These are phyloP conservation scores for Tylopilus sp. DNA, from an alignment of 1,284 basidiomycete species.

Conservation along the genomic window DNA sequence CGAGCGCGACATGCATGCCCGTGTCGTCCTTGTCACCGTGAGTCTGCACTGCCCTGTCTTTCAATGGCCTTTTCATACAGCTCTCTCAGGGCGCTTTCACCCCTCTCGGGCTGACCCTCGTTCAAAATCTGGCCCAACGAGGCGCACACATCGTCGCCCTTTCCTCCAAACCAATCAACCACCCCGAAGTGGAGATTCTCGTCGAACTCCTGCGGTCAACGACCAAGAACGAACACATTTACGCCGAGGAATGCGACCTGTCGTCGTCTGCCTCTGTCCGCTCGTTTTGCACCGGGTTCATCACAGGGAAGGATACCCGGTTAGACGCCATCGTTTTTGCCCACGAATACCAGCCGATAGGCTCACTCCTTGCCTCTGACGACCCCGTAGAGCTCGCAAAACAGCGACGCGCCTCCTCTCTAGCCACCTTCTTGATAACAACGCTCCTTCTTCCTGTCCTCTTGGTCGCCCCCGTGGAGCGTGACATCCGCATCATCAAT, in stretches of 20 bases:
- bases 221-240: conserved; percentile 80
- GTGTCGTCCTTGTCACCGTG: conserved; percentile 77
- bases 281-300: conserved; percentile 73
- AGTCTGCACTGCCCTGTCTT: conserved; percentile 26
- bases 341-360: conserved; percentile 78
- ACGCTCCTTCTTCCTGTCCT: conserved; percentile 84
- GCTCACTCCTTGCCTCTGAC: conserved; percentile 52
- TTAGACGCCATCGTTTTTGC: conserved; percentile 78
- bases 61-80: conserved; percentile 10
- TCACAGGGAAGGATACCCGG: conserved; percentile 71
- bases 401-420: conserved; percentile 58
- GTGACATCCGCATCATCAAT: conserved; percentile 86
- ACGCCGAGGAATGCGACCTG: conserved; percentile 79
- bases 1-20: conserved; percentile 78
- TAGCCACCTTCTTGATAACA: conserved; percentile 82
- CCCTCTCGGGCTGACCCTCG: conserved; percentile 72
- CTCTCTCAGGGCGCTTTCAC: conserved; percentile 74
- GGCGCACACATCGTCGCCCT: conserved; percentile 83
- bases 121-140: conserved; percentile 72
- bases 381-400: conserved; percentile 38
- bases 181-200: conserved; percentile 65
- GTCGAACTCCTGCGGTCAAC: conserved; percentile 71
- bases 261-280: conserved; percentile 70
- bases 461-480: conserved; percentile 82
- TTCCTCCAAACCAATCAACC: conserved; percentile 66